Percentiles rank a stretch among this genome's conserved stretches.
These are phyloP conservation scores for Fusarium nelsonii DNA, from an alignment of 2,329 filamentous ascomycete species.

Conservation along the genomic window DNA sequence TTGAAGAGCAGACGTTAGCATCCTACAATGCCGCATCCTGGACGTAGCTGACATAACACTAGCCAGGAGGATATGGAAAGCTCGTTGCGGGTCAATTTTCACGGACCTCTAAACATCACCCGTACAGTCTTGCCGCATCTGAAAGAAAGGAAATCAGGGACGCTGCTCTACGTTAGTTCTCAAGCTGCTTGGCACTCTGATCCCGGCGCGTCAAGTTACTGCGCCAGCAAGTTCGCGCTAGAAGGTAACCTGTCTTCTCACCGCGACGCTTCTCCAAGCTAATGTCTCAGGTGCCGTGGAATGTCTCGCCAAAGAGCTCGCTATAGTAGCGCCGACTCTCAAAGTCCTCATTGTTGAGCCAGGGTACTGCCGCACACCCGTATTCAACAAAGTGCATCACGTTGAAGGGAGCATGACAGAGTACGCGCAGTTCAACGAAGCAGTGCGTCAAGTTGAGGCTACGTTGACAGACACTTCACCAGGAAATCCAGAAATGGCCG, in stretches of 20 bases:
- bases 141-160: slow-evolving; percentile 48
- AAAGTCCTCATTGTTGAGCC: slow-evolving; percentile 56
- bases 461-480: slow-evolving; percentile 53
- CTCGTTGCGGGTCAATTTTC: slow-evolving; percentile 54
- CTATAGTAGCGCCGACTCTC: slow-evolving; percentile 47
- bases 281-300: slow-evolving; percentile 38
- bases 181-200: slow-evolving; percentile 52
- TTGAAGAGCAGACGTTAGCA: slow-evolving; percentile 46
- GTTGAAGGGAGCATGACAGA: slow-evolving; percentile 42
- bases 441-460: slow-evolving; percentile 36
- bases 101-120: slow-evolving; percentile 55
- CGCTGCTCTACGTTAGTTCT: slow-evolving; percentile 53
- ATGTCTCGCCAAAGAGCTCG: slow-evolving; percentile 46
- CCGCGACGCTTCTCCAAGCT: not conserved
- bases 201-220: slow-evolving; percentile 50
- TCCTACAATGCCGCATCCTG: fast-evolving
- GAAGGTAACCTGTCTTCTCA: slow-evolving; percentile 37
- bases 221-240: slow-evolving; percentile 50
- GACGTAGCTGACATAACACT: not conserved
- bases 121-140: slow-evolving; percentile 52
- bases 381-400: slow-evolving; percentile 54
- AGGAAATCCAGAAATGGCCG: slow-evolving; percentile 64
- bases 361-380: slow-evolving; percentile 56
- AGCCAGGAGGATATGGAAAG: slow-evolving; percentile 46
- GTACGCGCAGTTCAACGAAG: slow-evolving; percentile 51